Percentiles rank a stretch among this genome's conserved stretches.
phyloP scores from a whole-genome alignment of 345 rosid genomes.

The Syzygium oleosum region DNA sequence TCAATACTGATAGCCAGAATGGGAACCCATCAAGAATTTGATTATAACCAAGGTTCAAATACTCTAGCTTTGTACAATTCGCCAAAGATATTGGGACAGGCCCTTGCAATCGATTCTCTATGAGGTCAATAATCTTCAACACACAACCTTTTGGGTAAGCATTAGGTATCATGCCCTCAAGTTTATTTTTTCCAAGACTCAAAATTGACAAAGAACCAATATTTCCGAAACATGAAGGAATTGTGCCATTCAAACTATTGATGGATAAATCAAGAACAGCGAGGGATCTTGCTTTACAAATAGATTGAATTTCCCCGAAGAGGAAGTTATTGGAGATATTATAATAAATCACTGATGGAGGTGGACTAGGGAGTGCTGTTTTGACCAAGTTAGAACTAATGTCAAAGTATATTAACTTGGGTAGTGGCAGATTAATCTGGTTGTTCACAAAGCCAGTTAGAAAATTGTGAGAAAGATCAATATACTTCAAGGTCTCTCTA shows the following conservation, averaged over 20 bases:
- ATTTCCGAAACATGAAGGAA: background rate
- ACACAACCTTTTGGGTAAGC: background rate
- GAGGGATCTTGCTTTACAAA: background rate
- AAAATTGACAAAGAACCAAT: background rate
- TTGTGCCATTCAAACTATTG: background rate
- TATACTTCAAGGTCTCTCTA: background rate
- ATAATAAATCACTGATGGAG: too few relatives aligned
- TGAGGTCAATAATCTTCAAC: background rate
- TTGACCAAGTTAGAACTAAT: background rate
- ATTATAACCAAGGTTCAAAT: too few relatives aligned
- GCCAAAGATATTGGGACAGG: background rate
- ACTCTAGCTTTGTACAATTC: too few relatives aligned
- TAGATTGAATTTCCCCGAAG: background rate
- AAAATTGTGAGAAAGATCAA: background rate
- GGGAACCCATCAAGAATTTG: too few relatives aligned
- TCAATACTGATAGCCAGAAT: accelerated
- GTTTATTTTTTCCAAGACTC: background rate
- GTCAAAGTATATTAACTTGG: background rate
- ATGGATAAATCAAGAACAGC: background rate
- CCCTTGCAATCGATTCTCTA: background rate
- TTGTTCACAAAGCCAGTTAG: background rate
- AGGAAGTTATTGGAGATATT: background rate
- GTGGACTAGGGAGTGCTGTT: too few relatives aligned
- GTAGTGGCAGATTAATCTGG: background rate
- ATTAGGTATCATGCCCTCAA: background rate